Percentiles rank a stretch among this genome's conserved stretches.
Evolutionary conservation across 2,329 filamentous ascomycete species (phyloP).

Genomic region (Apiospora phragmitis): DNA sequence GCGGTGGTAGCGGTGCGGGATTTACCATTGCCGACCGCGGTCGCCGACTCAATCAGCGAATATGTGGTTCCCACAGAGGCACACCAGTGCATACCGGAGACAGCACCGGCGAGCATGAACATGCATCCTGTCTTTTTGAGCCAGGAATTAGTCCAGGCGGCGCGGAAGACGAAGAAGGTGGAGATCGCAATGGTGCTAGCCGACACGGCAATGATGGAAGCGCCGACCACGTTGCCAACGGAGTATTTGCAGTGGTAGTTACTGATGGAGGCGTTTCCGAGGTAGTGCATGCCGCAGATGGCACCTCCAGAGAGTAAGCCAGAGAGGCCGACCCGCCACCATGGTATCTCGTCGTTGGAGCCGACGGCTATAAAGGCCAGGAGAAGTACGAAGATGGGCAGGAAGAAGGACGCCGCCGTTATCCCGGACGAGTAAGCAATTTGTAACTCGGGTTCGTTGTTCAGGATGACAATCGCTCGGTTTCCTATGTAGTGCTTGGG

Average conservation of each 20-base stretch:
- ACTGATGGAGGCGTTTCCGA: conserved; percentile 79
- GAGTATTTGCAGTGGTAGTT: conserved; percentile 72
- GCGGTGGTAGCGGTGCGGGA: conserved; percentile 63
- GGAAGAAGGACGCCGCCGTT: conserved; percentile 76
- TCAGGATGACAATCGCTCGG: conserved; percentile 69
- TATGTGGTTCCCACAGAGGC: conserved; percentile 73
- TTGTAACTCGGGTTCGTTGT: conserved; percentile 63
- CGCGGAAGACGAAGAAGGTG: conserved; percentile 76
- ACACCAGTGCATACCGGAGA: conserved; percentile 88
- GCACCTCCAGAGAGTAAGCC: conserved; percentile 72
- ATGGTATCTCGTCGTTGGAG: conserved; percentile 45
- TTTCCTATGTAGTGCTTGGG: conserved; percentile 79
- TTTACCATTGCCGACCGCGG: not conserved
- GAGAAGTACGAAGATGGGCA: conserved; percentile 75
- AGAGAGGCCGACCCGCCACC: conserved; percentile 60
- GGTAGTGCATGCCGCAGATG: conserved; percentile 84
- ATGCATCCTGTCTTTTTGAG: conserved; percentile 72
- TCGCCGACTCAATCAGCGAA: conserved; percentile 38
- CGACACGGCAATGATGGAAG: conserved; percentile 70
- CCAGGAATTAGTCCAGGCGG: conserved; percentile 78
- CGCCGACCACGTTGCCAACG: conserved; percentile 61
- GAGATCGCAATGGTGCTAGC: conserved; percentile 70
- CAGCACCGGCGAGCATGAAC: conserved; percentile 69
- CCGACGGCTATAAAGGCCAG: conserved; percentile 72
- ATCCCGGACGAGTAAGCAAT: conserved; percentile 72